Base-by-base conservation (phyloP, 23 red algal genomes). In the Agarophyton chilense region DNA sequence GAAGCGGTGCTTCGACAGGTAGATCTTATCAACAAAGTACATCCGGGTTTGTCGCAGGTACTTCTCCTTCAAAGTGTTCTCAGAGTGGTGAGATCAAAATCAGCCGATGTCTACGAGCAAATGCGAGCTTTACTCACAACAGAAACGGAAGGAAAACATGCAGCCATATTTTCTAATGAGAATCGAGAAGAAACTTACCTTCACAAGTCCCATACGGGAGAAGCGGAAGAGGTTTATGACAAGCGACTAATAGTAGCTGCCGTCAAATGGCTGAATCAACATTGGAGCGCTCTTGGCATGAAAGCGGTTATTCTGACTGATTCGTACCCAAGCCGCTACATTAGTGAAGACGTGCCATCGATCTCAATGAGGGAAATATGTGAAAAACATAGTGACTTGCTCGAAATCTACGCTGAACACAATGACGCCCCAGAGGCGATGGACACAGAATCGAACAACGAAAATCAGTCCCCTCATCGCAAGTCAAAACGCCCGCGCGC, bases 51-150 rank as follows among this genome's bases (percentile, higher is more conserved):
- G 19, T 78, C 86, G 33, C 82, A 93, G 38, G 77, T 98, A 10
- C 43, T 98, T 12, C 81, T 95, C 52, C 77, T 98, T 54, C 93
- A 98, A 76, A 98, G 88, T 52, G 91, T 94, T 24, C 57, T 98
- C 44, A 67, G 92, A 17, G 92, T 72, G 44, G 93, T 92, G 29
- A 83, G 96, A 64, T 62, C 79, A 1, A 55, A 60, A 34, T 73
- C 58, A 14, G 90, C 90, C 2, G 79, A 84, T 29, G 66, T 95
- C 32, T 98, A 95, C 66, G 96, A 89, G 10, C 78, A 90, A 42
- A 36, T 95, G 45, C 68, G 40, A 33, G 79, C 47, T 14, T 47
- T 95, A 60, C 65, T 98, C 46, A 92, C 95, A 4, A 78, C 94
- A 60, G 51, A 18, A 78, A 75, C 36, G 31, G 82, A 93, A 82